Conservation (phyloP, 2,329 filamentous ascomycete genomes). For the Cladosporium sp. region DNA sequence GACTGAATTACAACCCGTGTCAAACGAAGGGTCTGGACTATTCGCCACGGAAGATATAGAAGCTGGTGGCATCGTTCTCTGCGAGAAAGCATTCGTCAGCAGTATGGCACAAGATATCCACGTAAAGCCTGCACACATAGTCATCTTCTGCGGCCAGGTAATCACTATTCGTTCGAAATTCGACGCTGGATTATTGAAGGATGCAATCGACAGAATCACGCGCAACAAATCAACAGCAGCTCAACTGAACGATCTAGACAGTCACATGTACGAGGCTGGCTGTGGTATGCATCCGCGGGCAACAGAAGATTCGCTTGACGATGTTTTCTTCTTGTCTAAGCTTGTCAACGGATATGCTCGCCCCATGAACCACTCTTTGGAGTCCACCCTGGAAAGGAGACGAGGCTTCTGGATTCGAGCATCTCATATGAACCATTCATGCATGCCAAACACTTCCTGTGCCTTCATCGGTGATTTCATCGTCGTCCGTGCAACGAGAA, state of each 20-base stretch:
- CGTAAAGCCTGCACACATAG: not conserved
- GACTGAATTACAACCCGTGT: not conserved
- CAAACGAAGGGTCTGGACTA: not conserved
- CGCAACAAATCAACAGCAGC: not conserved
- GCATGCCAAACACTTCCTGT: conserved; percentile 43
- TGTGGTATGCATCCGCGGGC: not conserved
- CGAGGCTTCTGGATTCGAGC: conserved; percentile 47
- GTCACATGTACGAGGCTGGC: no score
- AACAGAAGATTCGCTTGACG: conserved; percentile 13
- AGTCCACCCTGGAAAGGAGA: conserved; percentile 6
- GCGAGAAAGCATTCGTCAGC: conserved; percentile 23
- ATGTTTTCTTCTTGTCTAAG: conserved; percentile 17
- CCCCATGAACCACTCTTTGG: not conserved
- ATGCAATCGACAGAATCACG: not conserved
- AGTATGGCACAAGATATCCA: not conserved
- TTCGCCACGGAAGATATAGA: conserved; percentile 1
- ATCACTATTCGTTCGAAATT: not conserved
- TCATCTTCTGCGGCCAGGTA: not conserved
- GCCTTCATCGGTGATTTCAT: conserved; percentile 54
- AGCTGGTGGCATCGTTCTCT: conserved; percentile 13
- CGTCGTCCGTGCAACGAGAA: conserved; percentile 45
- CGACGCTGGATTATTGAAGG: not conserved
- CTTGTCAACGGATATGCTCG: conserved; percentile 6
- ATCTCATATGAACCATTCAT: conserved; percentile 53
- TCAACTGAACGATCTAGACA: not conserved